Percentiles rank a stretch among this genome's conserved stretches.
Evolutionary conservation across 805 yeast genomes (phyloP).

Genomic region (Barnettozyma siamensis): DNA sequence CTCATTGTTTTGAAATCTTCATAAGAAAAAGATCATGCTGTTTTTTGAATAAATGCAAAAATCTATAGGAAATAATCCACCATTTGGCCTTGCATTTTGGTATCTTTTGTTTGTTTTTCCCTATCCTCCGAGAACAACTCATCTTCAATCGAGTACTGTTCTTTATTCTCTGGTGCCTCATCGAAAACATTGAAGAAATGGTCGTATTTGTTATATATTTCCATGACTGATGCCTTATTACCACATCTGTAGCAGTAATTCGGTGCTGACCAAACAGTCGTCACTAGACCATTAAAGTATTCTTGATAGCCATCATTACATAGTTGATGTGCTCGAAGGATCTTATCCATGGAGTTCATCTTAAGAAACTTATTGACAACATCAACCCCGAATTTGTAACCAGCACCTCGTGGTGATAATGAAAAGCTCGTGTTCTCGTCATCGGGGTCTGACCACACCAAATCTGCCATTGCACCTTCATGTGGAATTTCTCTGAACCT

Average conservation of each 20-base stretch:
- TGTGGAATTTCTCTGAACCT: slow-evolving; percentile 94
- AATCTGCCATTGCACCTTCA: slow-evolving; percentile 98
- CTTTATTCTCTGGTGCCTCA: slow-evolving; percentile 91
- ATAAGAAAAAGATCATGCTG: too few species aligned
- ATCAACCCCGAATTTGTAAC: slow-evolving; percentile 89
- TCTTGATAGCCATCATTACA: slow-evolving; percentile 96
- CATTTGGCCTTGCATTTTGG: slow-evolving; percentile 30
- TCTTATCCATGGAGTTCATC: slow-evolving; percentile 71
- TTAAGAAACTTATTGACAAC: slow-evolving; percentile 83
- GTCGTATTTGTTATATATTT: slow-evolving; percentile 64
- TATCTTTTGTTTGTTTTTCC: slow-evolving; percentile 4
- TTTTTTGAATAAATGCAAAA: background rate
- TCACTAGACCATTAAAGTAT: slow-evolving; percentile 82
- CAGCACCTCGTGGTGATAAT: slow-evolving; percentile 94
- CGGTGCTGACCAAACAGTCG: slow-evolving; percentile 99
- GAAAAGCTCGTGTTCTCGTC: slow-evolving; percentile 72
- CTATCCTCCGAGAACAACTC: slow-evolving; percentile 9
- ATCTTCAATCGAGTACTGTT: slow-evolving; percentile 29
- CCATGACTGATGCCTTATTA: slow-evolving; percentile 94
- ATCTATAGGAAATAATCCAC: slow-evolving; percentile 46
- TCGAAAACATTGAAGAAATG: slow-evolving; percentile 87
- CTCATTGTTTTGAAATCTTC: too few species aligned
- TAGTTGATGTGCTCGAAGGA: slow-evolving; percentile 90
- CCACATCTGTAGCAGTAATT: slow-evolving; percentile 97
- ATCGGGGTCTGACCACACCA: slow-evolving; percentile 99